Base-by-base conservation (phyloP, 441 rosid species). In the Eutrema salsugineum region DNA sequence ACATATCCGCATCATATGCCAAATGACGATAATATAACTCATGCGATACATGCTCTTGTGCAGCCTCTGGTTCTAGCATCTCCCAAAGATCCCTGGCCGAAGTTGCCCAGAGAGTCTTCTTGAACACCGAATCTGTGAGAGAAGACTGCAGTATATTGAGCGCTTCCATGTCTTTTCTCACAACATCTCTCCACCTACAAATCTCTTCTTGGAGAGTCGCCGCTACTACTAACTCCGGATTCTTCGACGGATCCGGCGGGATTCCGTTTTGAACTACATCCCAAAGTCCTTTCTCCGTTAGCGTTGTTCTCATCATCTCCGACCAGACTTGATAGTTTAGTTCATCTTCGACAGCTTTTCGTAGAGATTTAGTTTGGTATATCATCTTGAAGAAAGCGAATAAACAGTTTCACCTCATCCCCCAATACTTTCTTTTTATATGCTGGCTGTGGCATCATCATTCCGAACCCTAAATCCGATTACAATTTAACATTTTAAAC, bases 121-220 rank as follows among this genome's bases (percentile, higher is more conserved):
- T 64, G 20, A 33, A 64, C 22, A 11, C 20, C 1, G 58, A 49
- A 4, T 24, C 66, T 6, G 50, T 2, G n/a, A 59, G 66, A 47
- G n/a, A 2, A 36, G 66, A 70, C 8, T 70, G 66, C 30, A 70
- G 2, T 6, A 70, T 27, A 30, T 58, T 22, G 7, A 68, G 63
- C 24, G 64, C 72, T 6, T 68, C 33, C 44, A 20, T 19, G 64
- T 68, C 55, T 58, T 58, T 16, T 50, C 56, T 24, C 56, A 6
- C 56, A 3, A 24, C 0, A 0, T 50, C 33, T 50, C 56, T 50
- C 56, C 56, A 50, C 5, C 56, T 50, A 33, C 16, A 24, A 24
- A 50, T 16, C 16, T 24, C 56, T 22, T 50, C 33, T 17, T 27
- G 8, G 5, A 70, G 33, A 12, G 9, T 48, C 33, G 51, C 19